A percentile compares a stretch with the other conserved stretches of the same genome.
Conservation (phyloP, 2,329 filamentous ascomycete genomes). For the Ceratocystis lukuohia region DNA sequence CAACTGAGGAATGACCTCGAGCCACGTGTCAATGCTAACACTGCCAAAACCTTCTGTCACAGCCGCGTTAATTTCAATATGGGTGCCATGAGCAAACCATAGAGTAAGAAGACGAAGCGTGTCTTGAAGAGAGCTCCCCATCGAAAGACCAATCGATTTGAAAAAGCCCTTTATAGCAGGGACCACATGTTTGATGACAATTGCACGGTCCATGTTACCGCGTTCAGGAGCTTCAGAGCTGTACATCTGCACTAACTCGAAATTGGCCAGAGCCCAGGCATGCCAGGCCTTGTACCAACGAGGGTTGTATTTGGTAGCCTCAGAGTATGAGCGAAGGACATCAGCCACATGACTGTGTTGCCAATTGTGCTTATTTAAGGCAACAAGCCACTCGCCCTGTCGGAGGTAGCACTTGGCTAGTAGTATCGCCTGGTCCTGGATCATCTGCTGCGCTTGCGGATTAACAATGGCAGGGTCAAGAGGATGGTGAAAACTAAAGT, state of each 20-base stretch:
- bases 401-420: slow-evolving; percentile 92
- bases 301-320: slow-evolving; percentile 86
- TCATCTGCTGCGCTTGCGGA: slow-evolving; percentile 38
- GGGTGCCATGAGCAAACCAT: slow-evolving; percentile 90
- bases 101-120: slow-evolving; percentile 82
- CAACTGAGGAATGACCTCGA: slow-evolving; percentile 93
- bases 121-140: slow-evolving; percentile 86
- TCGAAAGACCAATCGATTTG: slow-evolving; percentile 85
- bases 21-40: slow-evolving; percentile 94
- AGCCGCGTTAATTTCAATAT: slow-evolving; percentile 72
- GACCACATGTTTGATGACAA: slow-evolving; percentile 77
- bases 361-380: slow-evolving; percentile 79
- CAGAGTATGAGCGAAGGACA: slow-evolving; percentile 77
- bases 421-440: slow-evolving; percentile 52
- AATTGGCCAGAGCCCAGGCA: slow-evolving; percentile 94
- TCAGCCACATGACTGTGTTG: slow-evolving; percentile 73
- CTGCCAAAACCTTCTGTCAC: slow-evolving; percentile 83
- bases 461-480: slow-evolving; percentile 34
- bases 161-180: slow-evolving; percentile 94
- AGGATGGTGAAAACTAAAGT: slow-evolving; percentile 39
- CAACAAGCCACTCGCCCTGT: slow-evolving; percentile 90
- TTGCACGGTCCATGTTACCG: slow-evolving; percentile 41
- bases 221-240: slow-evolving; percentile 25
- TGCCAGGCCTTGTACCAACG: slow-evolving; percentile 99
- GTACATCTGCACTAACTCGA: slow-evolving; percentile 77